A percentile compares a stretch with the other conserved stretches of the same genome.
Conservation (phyloP, 208 protist species). For the Trypanosoma boissoni region DNA sequence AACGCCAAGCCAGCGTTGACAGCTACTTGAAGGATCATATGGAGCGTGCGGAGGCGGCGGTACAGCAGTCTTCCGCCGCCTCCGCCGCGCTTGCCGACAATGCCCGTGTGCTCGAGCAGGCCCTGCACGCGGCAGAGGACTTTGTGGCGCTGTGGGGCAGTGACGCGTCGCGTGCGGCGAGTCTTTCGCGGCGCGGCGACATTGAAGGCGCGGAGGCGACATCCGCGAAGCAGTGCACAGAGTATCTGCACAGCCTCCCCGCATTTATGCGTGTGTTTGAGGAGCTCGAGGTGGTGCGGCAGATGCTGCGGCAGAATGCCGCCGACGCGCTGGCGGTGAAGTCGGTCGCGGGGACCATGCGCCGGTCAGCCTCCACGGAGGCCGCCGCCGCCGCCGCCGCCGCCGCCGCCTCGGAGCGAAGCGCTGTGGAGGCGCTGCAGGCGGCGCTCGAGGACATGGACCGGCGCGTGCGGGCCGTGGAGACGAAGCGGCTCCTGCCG, state of each 20-base stretch:
- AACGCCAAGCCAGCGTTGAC: constrained; percentile 3
- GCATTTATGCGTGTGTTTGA: constrained; percentile 57
- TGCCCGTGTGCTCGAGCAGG: constrained; percentile 15
- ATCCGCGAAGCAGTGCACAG: constrained; percentile 44
- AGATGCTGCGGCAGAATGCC: constrained; percentile 58
- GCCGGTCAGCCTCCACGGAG: constrained; percentile 19
- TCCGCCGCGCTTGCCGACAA: constrained; percentile 14
- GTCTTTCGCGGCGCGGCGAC: constrained; percentile 35
- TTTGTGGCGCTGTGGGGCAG: constrained; percentile 68
- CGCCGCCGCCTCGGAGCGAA: constrained; percentile 6
- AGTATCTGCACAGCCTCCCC: constrained; percentile 63
- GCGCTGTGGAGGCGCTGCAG: constrained; percentile 20
- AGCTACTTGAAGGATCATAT: constrained; percentile 11
- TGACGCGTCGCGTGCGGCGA: constrained; percentile 28
- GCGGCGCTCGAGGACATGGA: constrained; percentile 29
- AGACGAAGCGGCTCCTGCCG: constrained; percentile 27
- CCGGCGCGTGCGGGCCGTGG: constrained; percentile 31
- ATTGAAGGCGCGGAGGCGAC: constrained; percentile 32
- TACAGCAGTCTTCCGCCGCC: neutral
- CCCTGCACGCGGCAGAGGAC: constrained; percentile 19
- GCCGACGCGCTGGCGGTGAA: constrained; percentile 47
- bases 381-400: constrained; percentile 1
- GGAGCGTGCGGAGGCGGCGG: constrained; percentile 14
- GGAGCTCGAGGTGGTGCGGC: constrained; percentile 62
- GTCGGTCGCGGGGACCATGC: constrained; percentile 20